Evolutionary conservation across 768 basidiomycete species (phyloP), one percentile per base, ranked within the genome.

Genomic region (Mycena alexandri): DNA sequence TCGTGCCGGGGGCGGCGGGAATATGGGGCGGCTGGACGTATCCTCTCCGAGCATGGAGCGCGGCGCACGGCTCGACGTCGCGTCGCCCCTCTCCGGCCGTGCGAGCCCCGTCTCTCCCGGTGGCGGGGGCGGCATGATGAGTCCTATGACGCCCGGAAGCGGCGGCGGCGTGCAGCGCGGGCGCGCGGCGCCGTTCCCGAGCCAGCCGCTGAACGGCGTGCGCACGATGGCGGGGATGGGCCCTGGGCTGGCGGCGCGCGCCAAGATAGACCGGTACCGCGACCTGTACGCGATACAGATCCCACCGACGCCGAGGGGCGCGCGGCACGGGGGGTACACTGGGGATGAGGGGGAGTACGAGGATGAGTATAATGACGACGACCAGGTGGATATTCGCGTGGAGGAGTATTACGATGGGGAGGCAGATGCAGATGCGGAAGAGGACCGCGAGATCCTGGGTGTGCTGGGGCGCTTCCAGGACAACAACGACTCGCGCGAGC

Each of bases 141-240:
- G 61, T 48, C 54, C 61, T 17, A 14, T 61, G 14, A 53, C 56
- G n/a, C 64, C 63, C 14, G 38, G 38, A 14, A 29, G 29, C 29
- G 38, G 38, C 10, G 43, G 25, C 16, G 69, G 48, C 42, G 75
- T 82, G 33, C 81, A 81, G 65, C 79, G 87, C 17, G 87, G 87
- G 14, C 80, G 82, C 43, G 83, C 86, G 71, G 69, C 80, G 16
- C 86, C 88, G 0, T 88, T 88, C 77, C 87, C 87, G 24, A 57
- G 80, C n/a, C 77, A 76, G 12, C 85, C 85, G 21, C 67, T 85
- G n/a, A 62, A 79, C 8, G 75, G 25, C 47, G 29, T 38, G 64
- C 54, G 75, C 54, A 41, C 68, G 61, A 60, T 71, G 70, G n/a
- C 70, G 71, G 25, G 62, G 42, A 33, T 36, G 29, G 73, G 61